A percentile compares a stretch with the other conserved stretches of the same genome.
Evolutionary conservation across 805 yeast species (phyloP).

Genomic region (Myxozyma melibiosi): DNA sequence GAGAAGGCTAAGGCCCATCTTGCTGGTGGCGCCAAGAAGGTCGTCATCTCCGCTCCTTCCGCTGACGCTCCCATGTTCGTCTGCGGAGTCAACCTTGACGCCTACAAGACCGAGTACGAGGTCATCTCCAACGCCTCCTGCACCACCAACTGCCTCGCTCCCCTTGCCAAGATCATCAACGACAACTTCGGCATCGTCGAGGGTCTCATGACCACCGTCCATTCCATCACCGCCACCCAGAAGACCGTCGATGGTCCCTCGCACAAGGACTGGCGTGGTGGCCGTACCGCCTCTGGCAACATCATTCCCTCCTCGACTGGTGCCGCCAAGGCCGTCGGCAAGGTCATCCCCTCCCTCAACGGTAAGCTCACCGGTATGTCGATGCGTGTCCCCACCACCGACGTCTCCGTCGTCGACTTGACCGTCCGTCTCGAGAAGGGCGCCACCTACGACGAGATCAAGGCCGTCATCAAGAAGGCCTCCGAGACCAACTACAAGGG

Average conservation of each 20-base stretch:
- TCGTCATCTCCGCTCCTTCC: conserved; percentile 91
- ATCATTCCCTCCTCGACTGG: conserved; percentile 95
- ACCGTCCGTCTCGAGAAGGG: conserved; percentile 78
- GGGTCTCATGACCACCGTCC: conserved; percentile 95
- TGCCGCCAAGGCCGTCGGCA: conserved; percentile 97
- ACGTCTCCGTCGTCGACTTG: conserved; percentile 91
- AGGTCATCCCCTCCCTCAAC: conserved; percentile 86
- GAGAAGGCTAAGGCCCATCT: conserved; percentile 84
- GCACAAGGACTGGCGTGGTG: conserved; percentile 98
- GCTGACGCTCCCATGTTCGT: conserved; percentile 95
- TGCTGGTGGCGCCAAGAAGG: conserved; percentile 92
- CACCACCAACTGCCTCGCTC: conserved; percentile 95
- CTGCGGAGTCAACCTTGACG: conserved; percentile 82
- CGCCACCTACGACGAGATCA: conserved; percentile 81
- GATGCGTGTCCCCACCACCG: conserved; percentile 90
- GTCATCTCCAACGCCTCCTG: conserved; percentile 92
- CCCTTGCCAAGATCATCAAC: conserved; percentile 86
- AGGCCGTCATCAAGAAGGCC: conserved; percentile 72
- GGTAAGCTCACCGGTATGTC: conserved; percentile 95
- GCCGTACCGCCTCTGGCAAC: conserved; percentile 95
- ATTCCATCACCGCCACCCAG: conserved; percentile 95
- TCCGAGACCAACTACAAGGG: conserved; percentile 80
- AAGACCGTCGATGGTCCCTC: conserved; percentile 97
- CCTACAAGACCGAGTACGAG: conserved; percentile 72
- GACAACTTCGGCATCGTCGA: conserved; percentile 84